Percentiles rank a stretch among this genome's conserved stretches.
Conservation (phyloP, 2,329 filamentous ascomycete species). For the Stemphylium vesicarium region DNA sequence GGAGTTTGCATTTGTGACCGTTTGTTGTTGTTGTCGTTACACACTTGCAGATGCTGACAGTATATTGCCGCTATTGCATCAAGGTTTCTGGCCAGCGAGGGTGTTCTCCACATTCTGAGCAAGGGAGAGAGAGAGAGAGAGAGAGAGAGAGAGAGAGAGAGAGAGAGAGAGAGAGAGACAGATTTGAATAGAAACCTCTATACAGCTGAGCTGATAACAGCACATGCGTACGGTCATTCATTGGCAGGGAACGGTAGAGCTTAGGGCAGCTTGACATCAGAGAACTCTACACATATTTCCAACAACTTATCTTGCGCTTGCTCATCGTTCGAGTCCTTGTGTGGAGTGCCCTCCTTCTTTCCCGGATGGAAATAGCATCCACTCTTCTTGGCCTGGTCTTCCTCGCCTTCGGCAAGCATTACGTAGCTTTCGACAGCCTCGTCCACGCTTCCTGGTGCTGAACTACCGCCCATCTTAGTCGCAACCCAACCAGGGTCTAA, state of each 20-base stretch:
- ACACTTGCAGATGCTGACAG: too few species aligned
- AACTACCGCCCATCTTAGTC: conserved; percentile 60
- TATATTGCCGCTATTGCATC: too few species aligned
- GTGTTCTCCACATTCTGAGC: too few species aligned
- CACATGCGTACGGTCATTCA: not conserved
- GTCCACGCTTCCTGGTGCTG: conserved; percentile 57
- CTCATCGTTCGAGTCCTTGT: conserved; percentile 46
- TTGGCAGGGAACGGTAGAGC: not conserved
- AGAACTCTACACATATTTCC: conserved; percentile 46
- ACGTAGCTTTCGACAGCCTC: conserved; percentile 57
- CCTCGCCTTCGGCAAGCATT: conserved; percentile 55
- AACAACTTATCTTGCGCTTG: conserved; percentile 55
- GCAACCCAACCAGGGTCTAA: conserved; percentile 63
- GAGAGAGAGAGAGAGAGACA: too few species aligned
- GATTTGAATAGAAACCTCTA: too few species aligned
- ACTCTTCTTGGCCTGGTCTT: conserved; percentile 32
- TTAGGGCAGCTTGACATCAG: conserved; percentile 33
- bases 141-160: too few species aligned
- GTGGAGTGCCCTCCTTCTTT: conserved; percentile 31
- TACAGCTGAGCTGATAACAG: too few species aligned
- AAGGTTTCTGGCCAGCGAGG: too few species aligned
- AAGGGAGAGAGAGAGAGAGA: too few species aligned
- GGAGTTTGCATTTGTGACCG: too few species aligned
- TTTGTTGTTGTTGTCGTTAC: too few species aligned
- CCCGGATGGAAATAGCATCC: conserved; percentile 51